These are phyloP conservation scores for Microcos paniculata DNA, from an alignment of 345 rosid species.

Conservation along the genomic window DNA sequence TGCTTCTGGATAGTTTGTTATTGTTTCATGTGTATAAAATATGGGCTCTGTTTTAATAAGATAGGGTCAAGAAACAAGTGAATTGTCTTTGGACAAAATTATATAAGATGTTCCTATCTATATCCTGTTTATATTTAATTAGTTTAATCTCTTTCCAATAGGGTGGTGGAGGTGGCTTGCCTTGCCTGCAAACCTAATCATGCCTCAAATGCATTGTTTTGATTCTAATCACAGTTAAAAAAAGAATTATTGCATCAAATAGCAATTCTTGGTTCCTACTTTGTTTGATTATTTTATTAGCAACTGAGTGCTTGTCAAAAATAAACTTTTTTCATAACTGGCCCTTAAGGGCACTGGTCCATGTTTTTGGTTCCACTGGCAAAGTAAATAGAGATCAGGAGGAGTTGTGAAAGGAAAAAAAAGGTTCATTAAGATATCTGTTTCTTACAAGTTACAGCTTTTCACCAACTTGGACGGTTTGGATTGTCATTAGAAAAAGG, in stretches of 20 bases:
- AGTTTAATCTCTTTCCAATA: neutral
- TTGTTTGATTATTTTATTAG: neutral
- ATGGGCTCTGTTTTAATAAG: neutral
- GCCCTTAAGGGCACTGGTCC: neutral
- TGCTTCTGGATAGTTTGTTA: neutral
- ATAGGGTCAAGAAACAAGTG: neutral
- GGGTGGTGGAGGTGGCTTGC: neutral
- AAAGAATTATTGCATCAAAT: neutral
- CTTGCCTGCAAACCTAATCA: neutral
- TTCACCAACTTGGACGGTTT: neutral
- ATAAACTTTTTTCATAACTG: neutral
- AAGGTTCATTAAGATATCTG: neutral
- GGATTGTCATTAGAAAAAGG: neutral
- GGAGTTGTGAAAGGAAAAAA: neutral
- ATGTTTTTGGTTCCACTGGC: neutral
- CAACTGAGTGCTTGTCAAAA: neutral
- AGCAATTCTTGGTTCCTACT: neutral
- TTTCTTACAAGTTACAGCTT: conserved; percentile 7
- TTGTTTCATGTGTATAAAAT: neutral
- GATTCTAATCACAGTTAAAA: neutral
- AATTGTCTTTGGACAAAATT: neutral
- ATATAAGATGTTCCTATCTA: neutral
- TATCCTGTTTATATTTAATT: neutral
- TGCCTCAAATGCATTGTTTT: neutral
- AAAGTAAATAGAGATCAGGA: neutral